phyloP scores from a whole-genome alignment of 2,329 filamentous ascomycete genomes.

The Ophidiomyces ophidiicola region DNA sequence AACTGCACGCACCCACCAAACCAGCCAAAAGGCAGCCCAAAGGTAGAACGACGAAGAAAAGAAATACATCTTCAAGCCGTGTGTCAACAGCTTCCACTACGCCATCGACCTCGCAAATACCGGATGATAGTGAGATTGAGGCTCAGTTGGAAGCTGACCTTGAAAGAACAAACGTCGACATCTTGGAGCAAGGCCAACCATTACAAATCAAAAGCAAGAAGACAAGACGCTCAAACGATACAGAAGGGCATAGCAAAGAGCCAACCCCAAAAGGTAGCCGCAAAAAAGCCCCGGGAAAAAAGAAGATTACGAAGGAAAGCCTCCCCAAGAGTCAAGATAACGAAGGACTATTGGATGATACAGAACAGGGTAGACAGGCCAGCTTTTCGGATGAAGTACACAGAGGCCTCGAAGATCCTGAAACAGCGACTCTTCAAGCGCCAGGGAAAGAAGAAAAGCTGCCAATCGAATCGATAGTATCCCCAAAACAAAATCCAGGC shows the following conservation, averaged over 20 bases:
- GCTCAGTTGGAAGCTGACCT: conserved; percentile 54
- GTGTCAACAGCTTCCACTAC: conserved; percentile 41
- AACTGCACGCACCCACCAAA: conserved; percentile 6
- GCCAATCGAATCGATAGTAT: no score
- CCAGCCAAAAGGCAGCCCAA: conserved; percentile 18
- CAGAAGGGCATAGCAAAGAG: conserved; percentile 14
- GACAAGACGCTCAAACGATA: conserved; percentile 9
- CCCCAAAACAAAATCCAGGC: conserved; percentile 8
- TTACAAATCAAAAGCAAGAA: no score
- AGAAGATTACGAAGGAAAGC: not conserved
- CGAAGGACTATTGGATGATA: not conserved
- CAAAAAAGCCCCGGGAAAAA: conserved; percentile 6
- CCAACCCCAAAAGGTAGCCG: not conserved
- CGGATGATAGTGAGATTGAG: conserved; percentile 54
- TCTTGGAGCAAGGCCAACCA: no score
- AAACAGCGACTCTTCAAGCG: not conserved
- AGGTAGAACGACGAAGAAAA: conserved; percentile 36
- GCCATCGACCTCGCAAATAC: conserved; percentile 35
- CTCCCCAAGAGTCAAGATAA: not conserved
- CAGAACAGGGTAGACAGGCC: not conserved
- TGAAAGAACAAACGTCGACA: conserved; percentile 26
- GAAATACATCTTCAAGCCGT: conserved; percentile 32
- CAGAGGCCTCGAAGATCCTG: conserved; percentile 1
- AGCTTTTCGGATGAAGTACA: no score
- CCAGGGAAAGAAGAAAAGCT: not conserved